These are phyloP conservation scores for Aspergillus steynii DNA, from an alignment of 495 filamentous ascomycete species.

Conservation along the genomic window DNA sequence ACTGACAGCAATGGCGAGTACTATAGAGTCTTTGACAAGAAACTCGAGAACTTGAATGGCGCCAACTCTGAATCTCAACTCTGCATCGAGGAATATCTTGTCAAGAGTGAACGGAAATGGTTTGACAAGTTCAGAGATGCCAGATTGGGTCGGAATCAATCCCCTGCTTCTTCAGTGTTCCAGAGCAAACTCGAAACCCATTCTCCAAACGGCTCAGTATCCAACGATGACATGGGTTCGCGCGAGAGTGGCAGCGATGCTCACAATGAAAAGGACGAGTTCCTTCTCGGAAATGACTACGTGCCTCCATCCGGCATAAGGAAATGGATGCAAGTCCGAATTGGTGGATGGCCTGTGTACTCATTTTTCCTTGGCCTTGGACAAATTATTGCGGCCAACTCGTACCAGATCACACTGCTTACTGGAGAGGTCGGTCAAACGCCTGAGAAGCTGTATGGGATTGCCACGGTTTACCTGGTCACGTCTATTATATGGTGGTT, in stretches of 20 bases:
- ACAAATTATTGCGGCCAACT: slow-evolving; percentile 71
- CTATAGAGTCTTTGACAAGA: slow-evolving; percentile 59
- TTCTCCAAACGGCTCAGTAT: slow-evolving; percentile 38
- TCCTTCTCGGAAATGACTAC: slow-evolving; percentile 64
- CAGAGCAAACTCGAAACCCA: slow-evolving; percentile 30
- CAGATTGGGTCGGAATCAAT: slow-evolving; percentile 49
- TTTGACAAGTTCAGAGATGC: slow-evolving; percentile 64
- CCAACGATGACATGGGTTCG: slow-evolving; percentile 39
- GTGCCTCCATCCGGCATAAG: slow-evolving; percentile 65
- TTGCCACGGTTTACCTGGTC: slow-evolving; percentile 62
- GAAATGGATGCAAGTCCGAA: slow-evolving; percentile 50
- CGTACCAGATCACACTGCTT: slow-evolving; percentile 71
- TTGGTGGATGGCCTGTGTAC: slow-evolving; percentile 71
- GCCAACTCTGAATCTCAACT: slow-evolving; percentile 58
- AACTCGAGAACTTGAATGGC: slow-evolving; percentile 57
- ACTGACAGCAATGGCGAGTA: slow-evolving; percentile 67
- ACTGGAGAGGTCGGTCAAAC: slow-evolving; percentile 64
- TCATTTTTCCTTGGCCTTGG: slow-evolving; percentile 65
- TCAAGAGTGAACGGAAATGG: slow-evolving; percentile 71
- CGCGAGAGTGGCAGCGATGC: slow-evolving; percentile 37
- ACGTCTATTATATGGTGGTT: slow-evolving; percentile 67
- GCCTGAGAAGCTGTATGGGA: slow-evolving; percentile 63
- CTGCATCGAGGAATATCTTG: slow-evolving; percentile 68
- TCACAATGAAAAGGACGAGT: slow-evolving; percentile 47
- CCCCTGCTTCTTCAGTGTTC: slow-evolving; percentile 45